These are phyloP conservation scores for Arxiozyma heterogenica DNA, from an alignment of 1,139 yeast species.

Conservation along the genomic window DNA sequence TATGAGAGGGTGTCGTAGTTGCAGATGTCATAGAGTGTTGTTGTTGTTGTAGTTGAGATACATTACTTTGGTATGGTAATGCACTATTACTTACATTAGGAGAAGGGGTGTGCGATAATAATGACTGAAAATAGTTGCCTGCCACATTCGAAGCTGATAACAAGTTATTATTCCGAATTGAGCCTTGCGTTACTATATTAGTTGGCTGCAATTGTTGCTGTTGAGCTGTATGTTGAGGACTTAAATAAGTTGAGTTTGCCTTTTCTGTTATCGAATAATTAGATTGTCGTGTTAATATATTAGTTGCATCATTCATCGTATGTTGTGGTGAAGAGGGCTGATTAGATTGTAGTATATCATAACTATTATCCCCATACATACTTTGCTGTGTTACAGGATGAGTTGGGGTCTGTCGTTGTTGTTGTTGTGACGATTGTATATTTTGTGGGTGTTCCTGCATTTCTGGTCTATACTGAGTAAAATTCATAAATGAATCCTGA, in stretches of 20 bases:
- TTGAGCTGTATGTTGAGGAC: conserved; percentile 12
- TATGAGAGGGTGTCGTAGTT: not conserved
- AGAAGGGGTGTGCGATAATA: conserved; percentile 21
- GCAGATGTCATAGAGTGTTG: not conserved
- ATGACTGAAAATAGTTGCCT: conserved; percentile 20
- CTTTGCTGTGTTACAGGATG: conserved; percentile 1
- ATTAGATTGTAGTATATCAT: not conserved
- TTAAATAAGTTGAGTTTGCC: conserved; percentile 1
- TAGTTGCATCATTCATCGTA: not conserved
- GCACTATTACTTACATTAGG: conserved; percentile 18
- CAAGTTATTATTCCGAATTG: not conserved
- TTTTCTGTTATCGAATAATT: not conserved
- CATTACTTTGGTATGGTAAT: conserved; percentile 6
- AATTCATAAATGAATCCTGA: conserved; percentile 7
- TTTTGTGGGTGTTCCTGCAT: conserved; percentile 1
- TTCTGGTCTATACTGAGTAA: conserved; percentile 6
- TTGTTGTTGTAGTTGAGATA: not conserved
- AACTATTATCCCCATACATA: not conserved
- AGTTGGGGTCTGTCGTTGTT: conserved; percentile 6
- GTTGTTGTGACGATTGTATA: not conserved
- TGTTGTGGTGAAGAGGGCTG: conserved; percentile 3
- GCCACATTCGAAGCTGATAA: conserved; percentile 15
- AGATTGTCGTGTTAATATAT: not conserved
- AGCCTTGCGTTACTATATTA: not conserved
- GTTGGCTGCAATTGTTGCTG: conserved; percentile 6